Evolutionary conservation across 371 early-diverging fungal genomes (phyloP), one percentile per base, ranked within the genome.

Genomic region (Actinomortierella ambigua): DNA sequence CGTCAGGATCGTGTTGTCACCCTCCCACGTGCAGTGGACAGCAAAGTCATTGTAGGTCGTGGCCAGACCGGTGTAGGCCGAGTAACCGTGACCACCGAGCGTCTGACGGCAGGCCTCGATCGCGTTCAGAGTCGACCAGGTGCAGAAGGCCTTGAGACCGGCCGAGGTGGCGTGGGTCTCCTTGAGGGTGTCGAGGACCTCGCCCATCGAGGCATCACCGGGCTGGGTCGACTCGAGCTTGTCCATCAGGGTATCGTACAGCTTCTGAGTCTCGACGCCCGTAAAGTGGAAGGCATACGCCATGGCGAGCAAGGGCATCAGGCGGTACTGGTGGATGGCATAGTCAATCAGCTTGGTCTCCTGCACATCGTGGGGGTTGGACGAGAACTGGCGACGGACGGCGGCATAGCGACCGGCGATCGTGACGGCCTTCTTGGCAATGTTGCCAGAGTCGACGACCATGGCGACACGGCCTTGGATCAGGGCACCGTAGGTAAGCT

Each of bases 101-200:
- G 94, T 81, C 80, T 95, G 95, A 27, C 96, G 86, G 76, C 95
- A 94, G 62, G 93, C 90, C 76, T 96, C 95, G 54, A 94, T 95
- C 18, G 88, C 91, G 64, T 86, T 88, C 39, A 90, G 93, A 66
- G 84, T 88, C 41, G 95, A 82, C 50, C 90, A 88, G 6, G 96
- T 96, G 79, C 95, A 94, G 69, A 94, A 94, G n/a, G 95, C 94
- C 81, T 96, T 96, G 59, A 96, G 84, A 44, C 96, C 96, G 17
- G 95, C 95, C 54, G 88, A 87, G 53, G 96, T 95, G 8, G 94
- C 91, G 67, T 96, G 96, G 3, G 95, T 90, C 77, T 95, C 95
- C 83, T 94, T 95, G 63, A 96, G 82, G 40, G 83, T 80, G 48
- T 89, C 92, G 53, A 91, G 65, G 2, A 92, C 87, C 11, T 85